Conservation (phyloP, 441 rosid species). For the Manihot esculenta region DNA sequence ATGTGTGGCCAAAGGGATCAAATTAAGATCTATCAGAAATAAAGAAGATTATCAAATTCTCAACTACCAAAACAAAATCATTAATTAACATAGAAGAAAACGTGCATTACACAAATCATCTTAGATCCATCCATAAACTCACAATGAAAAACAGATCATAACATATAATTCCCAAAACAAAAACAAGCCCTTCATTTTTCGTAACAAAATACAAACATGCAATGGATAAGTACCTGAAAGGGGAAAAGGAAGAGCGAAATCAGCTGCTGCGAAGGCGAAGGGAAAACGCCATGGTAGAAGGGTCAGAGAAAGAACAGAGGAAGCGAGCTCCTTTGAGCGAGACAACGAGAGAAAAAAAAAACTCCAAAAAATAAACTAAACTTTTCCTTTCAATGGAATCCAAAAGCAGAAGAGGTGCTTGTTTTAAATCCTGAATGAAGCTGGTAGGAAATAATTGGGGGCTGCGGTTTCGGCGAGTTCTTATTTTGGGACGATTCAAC, state of each 20-base stretch:
- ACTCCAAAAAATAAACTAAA: not conserved
- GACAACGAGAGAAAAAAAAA: not conserved
- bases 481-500: not conserved
- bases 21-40: not conserved
- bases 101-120: not conserved
- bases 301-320: not conserved
- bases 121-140: not conserved
- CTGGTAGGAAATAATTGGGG: constrained; percentile 10
- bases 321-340: constrained; percentile 9
- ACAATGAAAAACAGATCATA: not conserved
- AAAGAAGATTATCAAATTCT: not conserved
- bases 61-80: not conserved
- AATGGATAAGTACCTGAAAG: constrained; percentile 11
- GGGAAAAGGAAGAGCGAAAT: constrained; percentile 9
- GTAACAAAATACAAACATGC: not conserved
- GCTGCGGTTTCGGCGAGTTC: constrained; percentile 11
- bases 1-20: too few species aligned
- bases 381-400: not conserved
- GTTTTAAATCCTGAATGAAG: not conserved
- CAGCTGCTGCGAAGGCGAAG: constrained; percentile 8
- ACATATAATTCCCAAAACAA: too few species aligned
- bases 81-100: not conserved
- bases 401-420: not conserved
- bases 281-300: constrained; percentile 11
- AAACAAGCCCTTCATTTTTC: not conserved